Conservation (phyloP, 768 basidiomycete genomes). For the Lenzites betulinus region DNA sequence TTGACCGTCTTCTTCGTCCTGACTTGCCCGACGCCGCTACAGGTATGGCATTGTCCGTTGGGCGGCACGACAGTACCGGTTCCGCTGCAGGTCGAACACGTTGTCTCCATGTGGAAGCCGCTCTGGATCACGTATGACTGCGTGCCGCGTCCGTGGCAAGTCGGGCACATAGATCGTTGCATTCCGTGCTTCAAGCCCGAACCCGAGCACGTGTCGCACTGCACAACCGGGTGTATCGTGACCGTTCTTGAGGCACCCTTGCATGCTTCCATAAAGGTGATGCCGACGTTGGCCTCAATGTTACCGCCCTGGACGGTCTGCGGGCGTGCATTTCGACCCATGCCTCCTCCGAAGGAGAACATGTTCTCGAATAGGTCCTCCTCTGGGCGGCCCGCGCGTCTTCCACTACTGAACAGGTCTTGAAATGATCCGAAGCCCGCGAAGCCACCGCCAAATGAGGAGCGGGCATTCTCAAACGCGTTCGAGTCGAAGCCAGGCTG, state of each 20-base stretch:
- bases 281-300: constrained; percentile 71
- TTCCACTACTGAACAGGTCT: constrained; percentile 52
- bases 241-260: constrained; percentile 81
- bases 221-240: constrained; percentile 75
- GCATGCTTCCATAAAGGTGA: constrained; percentile 94
- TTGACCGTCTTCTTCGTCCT: constrained; percentile 74
- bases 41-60: constrained; percentile 74
- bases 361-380: constrained; percentile 73
- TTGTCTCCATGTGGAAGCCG: constrained; percentile 97
- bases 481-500: constrained; percentile 94
- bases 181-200: constrained; percentile 86
- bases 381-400: constrained; percentile 11
- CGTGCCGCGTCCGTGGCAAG: constrained; percentile 86
- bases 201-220: constrained; percentile 84
- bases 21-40: constrained; percentile 87
- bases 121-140: constrained; percentile 87
- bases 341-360: constrained; percentile 60
- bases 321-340: constrained; percentile 39
- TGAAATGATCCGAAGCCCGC: constrained; percentile 74
- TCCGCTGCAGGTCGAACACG: constrained; percentile 82
- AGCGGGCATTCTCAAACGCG: constrained; percentile 57
- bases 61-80: constrained; percentile 79
- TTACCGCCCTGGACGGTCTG: constrained; percentile 69
- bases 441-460: constrained; percentile 64
- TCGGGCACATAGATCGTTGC: constrained; percentile 73